These are phyloP conservation scores for Leptomonas pyrrhocoris DNA, from an alignment of 208 protist genomes.

Conservation along the genomic window DNA sequence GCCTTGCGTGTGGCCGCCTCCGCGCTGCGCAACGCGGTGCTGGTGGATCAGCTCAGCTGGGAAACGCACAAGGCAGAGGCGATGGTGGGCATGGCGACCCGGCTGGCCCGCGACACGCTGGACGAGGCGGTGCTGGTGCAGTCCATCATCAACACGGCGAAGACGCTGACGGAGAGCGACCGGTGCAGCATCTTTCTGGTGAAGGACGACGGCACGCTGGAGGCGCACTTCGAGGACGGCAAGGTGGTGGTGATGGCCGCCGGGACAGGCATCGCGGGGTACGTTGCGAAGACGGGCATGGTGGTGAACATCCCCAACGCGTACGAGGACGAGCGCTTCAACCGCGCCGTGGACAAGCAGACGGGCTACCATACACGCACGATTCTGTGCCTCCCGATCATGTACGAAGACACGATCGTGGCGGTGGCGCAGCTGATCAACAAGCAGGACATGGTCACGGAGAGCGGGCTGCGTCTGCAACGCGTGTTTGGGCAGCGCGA, in stretches of 20 bases:
- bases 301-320: slow-evolving; percentile 74
- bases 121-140: slow-evolving; percentile 73
- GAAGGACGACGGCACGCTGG: slow-evolving; percentile 48
- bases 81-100: slow-evolving; percentile 84
- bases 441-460: slow-evolving; percentile 69
- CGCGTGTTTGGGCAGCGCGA: slow-evolving; percentile 59
- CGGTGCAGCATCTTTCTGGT: slow-evolving; percentile 79
- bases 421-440: slow-evolving; percentile 82
- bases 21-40: slow-evolving; percentile 33
- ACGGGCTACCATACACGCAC: slow-evolving; percentile 75
- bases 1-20: slow-evolving; percentile 19
- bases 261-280: slow-evolving; percentile 71
- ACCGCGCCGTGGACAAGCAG: slow-evolving; percentile 64
- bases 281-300: slow-evolving; percentile 56
- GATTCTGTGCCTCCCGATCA: slow-evolving; percentile 75
- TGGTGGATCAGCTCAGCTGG: slow-evolving; percentile 27
- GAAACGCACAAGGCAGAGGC: slow-evolving; percentile 61
- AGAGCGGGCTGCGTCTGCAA: slow-evolving; percentile 50
- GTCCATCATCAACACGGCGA: slow-evolving; percentile 83
- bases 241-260: slow-evolving; percentile 60
- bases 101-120: slow-evolving; percentile 77
- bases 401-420: slow-evolving; percentile 66
- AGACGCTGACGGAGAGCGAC: slow-evolving; percentile 70
- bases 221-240: slow-evolving; percentile 79
- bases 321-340: slow-evolving; percentile 74